A percentile compares a stretch with the other conserved stretches of the same genome.
Evolutionary conservation across 2,329 filamentous ascomycete species (phyloP).

Genomic region (Thielaviopsis cerberus): DNA sequence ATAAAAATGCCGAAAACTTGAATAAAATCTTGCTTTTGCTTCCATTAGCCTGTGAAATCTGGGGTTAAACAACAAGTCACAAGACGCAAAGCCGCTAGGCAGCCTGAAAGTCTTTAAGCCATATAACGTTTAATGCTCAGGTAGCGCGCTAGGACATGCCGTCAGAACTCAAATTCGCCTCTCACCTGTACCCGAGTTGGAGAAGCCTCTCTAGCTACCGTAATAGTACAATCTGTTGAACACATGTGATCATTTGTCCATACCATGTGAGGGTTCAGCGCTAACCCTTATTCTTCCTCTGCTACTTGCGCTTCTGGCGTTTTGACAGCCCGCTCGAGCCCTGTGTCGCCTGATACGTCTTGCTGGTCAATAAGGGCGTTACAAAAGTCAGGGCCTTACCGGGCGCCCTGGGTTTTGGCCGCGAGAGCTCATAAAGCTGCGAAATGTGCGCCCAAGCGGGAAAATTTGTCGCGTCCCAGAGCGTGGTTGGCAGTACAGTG

Average conservation of each 20-base stretch:
- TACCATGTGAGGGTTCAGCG: too few species aligned
- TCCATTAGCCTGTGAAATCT: too few species aligned
- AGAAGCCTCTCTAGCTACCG: not conserved
- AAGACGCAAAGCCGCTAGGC: not conserved
- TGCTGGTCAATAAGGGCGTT: constrained; percentile 14
- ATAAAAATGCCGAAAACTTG: not conserved
- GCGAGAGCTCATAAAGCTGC: constrained; percentile 30
- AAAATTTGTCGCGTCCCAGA: constrained; percentile 41
- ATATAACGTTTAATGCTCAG: not conserved
- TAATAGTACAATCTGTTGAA: too few species aligned
- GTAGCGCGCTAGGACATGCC: not conserved
- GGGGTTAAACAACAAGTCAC: not conserved
- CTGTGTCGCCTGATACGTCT: not conserved
- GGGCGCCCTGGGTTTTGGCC: constrained; percentile 26
- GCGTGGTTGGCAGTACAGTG: constrained; percentile 35
- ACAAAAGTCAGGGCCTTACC: constrained; percentile 29
- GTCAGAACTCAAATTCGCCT: not conserved
- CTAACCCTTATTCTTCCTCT: constrained; percentile 7
- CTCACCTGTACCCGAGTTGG: not conserved
- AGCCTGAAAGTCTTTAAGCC: not conserved
- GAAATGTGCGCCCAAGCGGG: constrained; percentile 31
- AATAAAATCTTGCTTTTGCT: too few species aligned
- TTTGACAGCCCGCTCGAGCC: constrained; percentile 15
- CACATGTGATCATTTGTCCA: too few species aligned
- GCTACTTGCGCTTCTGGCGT: constrained; percentile 20